A percentile compares a stretch with the other conserved stretches of the same genome.
phyloP scores from a whole-genome alignment of 148 eudicot genomes.

The Vaccinium corymbosum region DNA sequence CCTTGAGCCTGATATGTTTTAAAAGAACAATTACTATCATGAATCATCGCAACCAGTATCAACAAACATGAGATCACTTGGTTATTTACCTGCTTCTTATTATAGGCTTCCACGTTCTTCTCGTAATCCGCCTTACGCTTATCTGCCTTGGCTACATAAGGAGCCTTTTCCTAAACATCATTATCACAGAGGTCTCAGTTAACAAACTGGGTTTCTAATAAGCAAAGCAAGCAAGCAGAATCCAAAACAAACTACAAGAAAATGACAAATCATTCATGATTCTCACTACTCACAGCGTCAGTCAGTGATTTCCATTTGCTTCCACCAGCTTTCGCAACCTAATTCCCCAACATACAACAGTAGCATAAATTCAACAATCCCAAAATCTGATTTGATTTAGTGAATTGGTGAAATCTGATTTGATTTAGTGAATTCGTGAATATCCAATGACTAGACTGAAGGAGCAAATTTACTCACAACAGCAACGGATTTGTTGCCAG shows the following conservation, averaged over 20 bases:
- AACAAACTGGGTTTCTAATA: not conserved
- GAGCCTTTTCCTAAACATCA: conserved; percentile 35
- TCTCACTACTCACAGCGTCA: conserved; percentile 18
- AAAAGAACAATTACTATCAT: not conserved
- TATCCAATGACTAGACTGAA: not conserved
- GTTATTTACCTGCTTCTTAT: conserved; percentile 23
- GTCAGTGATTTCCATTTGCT: conserved; percentile 35
- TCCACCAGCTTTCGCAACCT: conserved; percentile 43
- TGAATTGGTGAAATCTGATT: not conserved
- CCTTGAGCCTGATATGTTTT: conserved; percentile 20
- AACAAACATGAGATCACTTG: not conserved
- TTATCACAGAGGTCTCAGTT: not conserved
- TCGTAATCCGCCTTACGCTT: conserved; percentile 34
- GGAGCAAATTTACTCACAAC: conserved; percentile 14
- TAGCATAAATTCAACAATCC: not conserved
- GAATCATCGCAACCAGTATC: too few species aligned
- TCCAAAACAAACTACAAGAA: not conserved
- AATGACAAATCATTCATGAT: not conserved
- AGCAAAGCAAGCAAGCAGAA: not conserved
- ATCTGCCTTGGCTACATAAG: conserved; percentile 30
- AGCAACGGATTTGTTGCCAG: conserved; percentile 34
- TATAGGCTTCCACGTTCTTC: conserved; percentile 28
- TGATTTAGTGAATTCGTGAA: not conserved
- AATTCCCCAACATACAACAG: not conserved
- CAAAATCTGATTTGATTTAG: not conserved